Conservation (phyloP, 164 flowering plant species). For the Vitis rotundifolia region DNA sequence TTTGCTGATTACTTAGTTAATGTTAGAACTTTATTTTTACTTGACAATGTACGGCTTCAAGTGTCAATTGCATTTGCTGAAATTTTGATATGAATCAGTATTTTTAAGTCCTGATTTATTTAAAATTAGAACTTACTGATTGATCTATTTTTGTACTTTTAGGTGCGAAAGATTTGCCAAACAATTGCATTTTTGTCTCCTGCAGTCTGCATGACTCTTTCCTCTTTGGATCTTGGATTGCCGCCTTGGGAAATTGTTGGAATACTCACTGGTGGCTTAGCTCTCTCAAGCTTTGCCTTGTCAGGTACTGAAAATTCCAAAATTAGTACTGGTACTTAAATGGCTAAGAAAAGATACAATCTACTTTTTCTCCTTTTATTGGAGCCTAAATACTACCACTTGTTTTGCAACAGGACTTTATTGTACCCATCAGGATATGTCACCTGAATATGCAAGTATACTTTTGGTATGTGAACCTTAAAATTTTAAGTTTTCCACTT, state of each 20-base stretch:
- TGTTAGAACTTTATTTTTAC: no score
- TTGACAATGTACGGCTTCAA: no score
- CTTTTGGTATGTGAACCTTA: conserved; percentile 67
- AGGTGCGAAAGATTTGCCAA: conserved; percentile 97
- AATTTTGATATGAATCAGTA: no score
- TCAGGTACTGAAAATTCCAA: conserved; percentile 53
- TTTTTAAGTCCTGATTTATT: background rate
- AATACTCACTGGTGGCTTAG: conserved; percentile 80
- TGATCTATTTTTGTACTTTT: conserved; percentile 10
- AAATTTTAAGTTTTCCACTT: background rate
- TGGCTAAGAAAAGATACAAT: background rate
- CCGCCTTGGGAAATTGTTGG: conserved; percentile 88
- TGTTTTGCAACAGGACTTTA: conserved; percentile 68
- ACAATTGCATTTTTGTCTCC: conserved; percentile 89
- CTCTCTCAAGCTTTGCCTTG: conserved; percentile 95
- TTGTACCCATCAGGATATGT: conserved; percentile 97
- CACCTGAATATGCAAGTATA: conserved; percentile 94
- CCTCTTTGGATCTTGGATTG: conserved; percentile 85
- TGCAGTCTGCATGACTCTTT: conserved; percentile 83
- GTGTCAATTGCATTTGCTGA: no score
- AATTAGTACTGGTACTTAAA: background rate
- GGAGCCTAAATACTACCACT: background rate
- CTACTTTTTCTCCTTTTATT: background rate
- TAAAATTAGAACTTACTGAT: no score
- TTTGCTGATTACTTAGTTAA: no score